Conservation (phyloP, 345 rosid genomes). For the Pseudoturritis turrita region DNA sequence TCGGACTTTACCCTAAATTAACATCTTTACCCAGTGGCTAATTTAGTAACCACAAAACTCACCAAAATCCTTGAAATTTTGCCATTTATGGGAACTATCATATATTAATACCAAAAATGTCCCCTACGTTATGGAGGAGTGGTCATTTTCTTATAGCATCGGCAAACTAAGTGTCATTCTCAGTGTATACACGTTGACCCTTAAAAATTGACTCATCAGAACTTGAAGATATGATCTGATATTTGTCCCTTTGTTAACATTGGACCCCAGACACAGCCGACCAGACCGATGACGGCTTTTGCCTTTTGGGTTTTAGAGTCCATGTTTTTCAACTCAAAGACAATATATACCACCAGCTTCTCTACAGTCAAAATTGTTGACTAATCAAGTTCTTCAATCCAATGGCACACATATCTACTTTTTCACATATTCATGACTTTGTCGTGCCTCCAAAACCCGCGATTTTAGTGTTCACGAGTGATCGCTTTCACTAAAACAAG, state of each 20-base stretch:
- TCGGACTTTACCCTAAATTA: not conserved
- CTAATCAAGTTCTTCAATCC: not conserved
- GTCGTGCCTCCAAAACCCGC: not conserved
- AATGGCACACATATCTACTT: not conserved
- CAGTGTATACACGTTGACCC: constrained; percentile 30
- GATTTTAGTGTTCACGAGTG: not conserved
- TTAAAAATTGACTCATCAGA: constrained; percentile 9
- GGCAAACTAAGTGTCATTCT: constrained; percentile 25
- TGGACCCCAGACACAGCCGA: constrained; percentile 33
- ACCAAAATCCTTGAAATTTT: not conserved
- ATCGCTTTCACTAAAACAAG: not conserved
- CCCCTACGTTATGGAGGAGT: constrained; percentile 10
- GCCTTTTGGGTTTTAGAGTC: constrained; percentile 24
- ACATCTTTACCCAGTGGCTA: not conserved
- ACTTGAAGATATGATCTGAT: constrained; percentile 21
- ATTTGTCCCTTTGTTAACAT: constrained; percentile 24
- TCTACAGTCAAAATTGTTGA: constrained; percentile 18
- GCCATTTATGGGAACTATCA: constrained; percentile 3
- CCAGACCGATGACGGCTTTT: constrained; percentile 12
- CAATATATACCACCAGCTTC: not conserved
- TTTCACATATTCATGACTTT: not conserved
- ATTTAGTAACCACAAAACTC: not conserved
- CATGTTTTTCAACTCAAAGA: not conserved
- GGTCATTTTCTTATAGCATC: constrained; percentile 27
- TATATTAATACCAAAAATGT: constrained; percentile 19